phyloP scores from a whole-genome alignment of 2,329 filamentous ascomycete genomes.

The Rhynchosporium secalis region DNA sequence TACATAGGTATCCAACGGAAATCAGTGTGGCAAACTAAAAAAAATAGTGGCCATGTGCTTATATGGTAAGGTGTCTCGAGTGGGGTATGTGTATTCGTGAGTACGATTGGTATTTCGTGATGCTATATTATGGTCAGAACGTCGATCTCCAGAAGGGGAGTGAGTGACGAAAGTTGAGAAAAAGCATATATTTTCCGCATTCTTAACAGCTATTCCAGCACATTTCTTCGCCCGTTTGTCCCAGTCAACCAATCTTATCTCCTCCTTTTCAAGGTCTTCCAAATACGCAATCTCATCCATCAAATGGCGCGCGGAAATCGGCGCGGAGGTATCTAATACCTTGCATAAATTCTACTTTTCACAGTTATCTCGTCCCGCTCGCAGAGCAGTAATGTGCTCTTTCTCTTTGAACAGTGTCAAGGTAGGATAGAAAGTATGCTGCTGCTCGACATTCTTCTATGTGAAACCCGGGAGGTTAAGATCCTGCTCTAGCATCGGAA shows the following conservation, averaged over 20 bases:
- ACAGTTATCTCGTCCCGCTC: slow-evolving; percentile 36
- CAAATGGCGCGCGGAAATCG: slow-evolving; percentile 42
- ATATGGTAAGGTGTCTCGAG: slow-evolving; percentile 36
- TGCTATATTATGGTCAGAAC: slow-evolving; percentile 23
- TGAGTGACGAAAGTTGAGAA: too few relatives aligned
- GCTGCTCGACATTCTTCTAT: slow-evolving; percentile 46
- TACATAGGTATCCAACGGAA: slow-evolving; percentile 40
- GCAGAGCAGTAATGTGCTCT: slow-evolving; percentile 40
- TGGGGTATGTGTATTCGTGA: slow-evolving; percentile 31
- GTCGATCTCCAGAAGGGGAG: neutral
- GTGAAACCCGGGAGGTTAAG: slow-evolving; percentile 43
- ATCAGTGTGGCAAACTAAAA: slow-evolving; percentile 36
- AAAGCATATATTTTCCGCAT: slow-evolving; percentile 23
- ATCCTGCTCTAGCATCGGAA: slow-evolving; percentile 43
- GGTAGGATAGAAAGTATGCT: slow-evolving; percentile 43
- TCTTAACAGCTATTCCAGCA: slow-evolving; percentile 21
- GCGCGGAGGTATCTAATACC: slow-evolving; percentile 43
- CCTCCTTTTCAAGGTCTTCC: slow-evolving; percentile 40
- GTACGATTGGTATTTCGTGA: slow-evolving; percentile 24
- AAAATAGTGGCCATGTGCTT: slow-evolving; percentile 35
- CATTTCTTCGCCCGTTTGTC: slow-evolving; percentile 36
- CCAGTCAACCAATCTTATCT: slow-evolving; percentile 42
- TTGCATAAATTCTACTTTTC: slow-evolving; percentile 38
- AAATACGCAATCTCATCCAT: slow-evolving; percentile 44
- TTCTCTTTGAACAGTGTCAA: slow-evolving; percentile 36